Evolutionary conservation across 2,329 filamentous ascomycete species (phyloP), one percentile per base, ranked within the genome.

Genomic region (Colletotrichum brevisporum): DNA sequence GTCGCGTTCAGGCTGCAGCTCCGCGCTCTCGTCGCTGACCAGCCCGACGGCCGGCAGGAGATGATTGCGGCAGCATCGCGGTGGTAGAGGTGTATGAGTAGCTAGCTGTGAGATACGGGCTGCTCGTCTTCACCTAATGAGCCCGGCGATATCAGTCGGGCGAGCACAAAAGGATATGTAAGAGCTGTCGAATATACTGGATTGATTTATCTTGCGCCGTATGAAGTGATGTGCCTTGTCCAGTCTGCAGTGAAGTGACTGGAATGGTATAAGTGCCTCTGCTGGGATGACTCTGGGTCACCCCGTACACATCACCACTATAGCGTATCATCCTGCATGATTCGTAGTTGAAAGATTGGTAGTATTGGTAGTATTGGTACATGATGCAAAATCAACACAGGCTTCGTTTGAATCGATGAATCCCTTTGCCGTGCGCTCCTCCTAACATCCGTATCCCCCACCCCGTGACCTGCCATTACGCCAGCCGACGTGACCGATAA

Each of bases 51-150:
- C 27, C 39, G 53, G 12, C 53, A 45, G 4, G 52, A 63, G 6
- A 36, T 51, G 10, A 27, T 5, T 9, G 21, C n/a, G 21, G 26
- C 24, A 47, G 41, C 24, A 41, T 18, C 51, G 31, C 51, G 57
- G 45, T 67, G 64, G 64, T 67, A 67, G 45, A 43, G 18, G 36
- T 31, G 56, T 36, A 15, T 31, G 55, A 36, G 55, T 58, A 58
- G 24, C n/a, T 58, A 47, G 24, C n/a, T 21, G 39, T 8, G 13
- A 13, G 48, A 45, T 47, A 45, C n/a, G 21, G 41, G 41, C 41
- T 43, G 10, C 41, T 43, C 41, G 13, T 15, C 41, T 43, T 43
- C 15, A 43, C 41, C 41, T 43, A 43, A n/a, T n/a, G 13, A 15
- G 41, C 41, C 16, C 16, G 41, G 41, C 41, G 41, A 43, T 12